Base-by-base conservation (phyloP, 352 stramenopile species). In the Phytophthora constricta region DNA sequence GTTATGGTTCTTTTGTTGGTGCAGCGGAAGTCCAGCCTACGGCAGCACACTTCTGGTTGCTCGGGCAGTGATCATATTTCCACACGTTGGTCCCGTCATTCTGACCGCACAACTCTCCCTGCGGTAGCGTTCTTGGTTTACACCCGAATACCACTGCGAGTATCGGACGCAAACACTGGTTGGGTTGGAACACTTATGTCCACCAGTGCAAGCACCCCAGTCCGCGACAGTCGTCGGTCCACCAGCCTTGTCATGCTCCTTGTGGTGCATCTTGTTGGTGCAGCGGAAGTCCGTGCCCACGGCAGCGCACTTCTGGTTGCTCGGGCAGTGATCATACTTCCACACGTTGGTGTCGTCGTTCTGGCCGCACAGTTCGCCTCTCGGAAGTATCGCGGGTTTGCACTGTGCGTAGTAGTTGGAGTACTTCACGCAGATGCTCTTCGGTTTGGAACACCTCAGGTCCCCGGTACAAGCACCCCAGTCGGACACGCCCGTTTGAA, bases 211-310 rank as follows among this genome's bases (percentile, higher is more conserved):
- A 11, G 37, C 41, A 23, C 19, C 14, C 10, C 10, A 45, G 16
- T 20, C 37, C 17, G 17, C 37, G 16, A 45, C 10, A n/a, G 37
- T 19, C 10, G 16, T 45, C 4, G 37, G 16, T 11, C 4, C 10
- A 19, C 10, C 10, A 20, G 37, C 10, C 10, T 47, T 25, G 17
- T 47, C 41, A 20, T 37, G 5, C 11, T 37, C 31, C 31, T 37
- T 37, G 42, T 63, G 43, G 16, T 42, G 14, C 17, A 22, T 52
- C 25, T 49, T 41, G n/a, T 19, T 31, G 19, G 26, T 45, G 33
- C 61, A 71, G 49, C 67, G 67, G 43, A 53, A 67, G 27, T 75
- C 67, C 13, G 49, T 56, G 17, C 56, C 67, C 13, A 47, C 7
- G n/a, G 34, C 13, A 17, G 41, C 33, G 39, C 61, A 75, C 49